A percentile compares a stretch with the other conserved stretches of the same genome.
Evolutionary conservation across 176 grass and related monocot genomes (phyloP).

Genomic region (Juncus inflexus): DNA sequence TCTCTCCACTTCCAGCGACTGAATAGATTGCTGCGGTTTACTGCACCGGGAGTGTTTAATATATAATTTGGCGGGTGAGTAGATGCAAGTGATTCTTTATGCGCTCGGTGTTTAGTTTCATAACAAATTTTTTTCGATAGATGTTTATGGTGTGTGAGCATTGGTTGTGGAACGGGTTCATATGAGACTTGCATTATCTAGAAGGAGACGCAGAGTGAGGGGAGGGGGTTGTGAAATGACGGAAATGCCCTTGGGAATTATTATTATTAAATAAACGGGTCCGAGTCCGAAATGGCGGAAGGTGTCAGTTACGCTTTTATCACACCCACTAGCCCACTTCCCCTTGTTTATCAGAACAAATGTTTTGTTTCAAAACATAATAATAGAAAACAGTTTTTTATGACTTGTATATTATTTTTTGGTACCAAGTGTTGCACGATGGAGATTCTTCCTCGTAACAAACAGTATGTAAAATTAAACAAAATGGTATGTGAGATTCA

Average conservation of each 20-base stretch:
- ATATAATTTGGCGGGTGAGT: not conserved
- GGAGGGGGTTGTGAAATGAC: not conserved
- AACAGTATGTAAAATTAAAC: no score
- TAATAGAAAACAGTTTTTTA: no score
- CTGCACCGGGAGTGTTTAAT: conserved; percentile 8
- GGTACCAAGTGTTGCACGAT: no score
- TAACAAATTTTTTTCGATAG: no score
- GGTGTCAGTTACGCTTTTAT: conserved; percentile 26
- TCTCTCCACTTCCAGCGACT: not conserved
- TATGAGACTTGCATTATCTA: not conserved
- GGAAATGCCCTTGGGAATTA: conserved; percentile 4
- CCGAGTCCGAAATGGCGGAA: conserved; percentile 18
- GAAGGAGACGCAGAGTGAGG: conserved; percentile 8
- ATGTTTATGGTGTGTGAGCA: no score
- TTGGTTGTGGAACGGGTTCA: not conserved
- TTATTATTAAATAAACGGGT: not conserved
- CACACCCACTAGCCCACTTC: conserved; percentile 16
- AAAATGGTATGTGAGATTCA: no score
- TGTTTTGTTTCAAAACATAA: no score
- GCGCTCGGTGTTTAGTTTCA: not conserved
- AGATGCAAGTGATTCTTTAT: not conserved
- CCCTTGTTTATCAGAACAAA: no score
- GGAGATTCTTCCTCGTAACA: no score
- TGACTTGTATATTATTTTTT: no score
- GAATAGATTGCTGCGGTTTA: not conserved